Base-by-base conservation (phyloP, 1,284 basidiomycete genomes). In the Trametes pubescens region DNA sequence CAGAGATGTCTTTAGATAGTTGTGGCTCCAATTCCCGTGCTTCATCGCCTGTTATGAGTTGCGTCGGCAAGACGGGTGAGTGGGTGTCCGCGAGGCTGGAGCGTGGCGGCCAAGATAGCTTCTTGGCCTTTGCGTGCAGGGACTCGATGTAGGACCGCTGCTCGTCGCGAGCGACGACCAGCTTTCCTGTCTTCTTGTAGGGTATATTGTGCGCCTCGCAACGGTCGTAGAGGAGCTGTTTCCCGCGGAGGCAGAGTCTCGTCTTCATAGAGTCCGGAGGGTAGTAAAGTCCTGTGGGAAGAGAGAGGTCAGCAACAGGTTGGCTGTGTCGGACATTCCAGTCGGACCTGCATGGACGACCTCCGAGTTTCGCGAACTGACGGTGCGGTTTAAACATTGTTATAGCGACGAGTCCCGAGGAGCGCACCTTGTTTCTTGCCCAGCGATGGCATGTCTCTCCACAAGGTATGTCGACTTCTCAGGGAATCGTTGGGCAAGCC, bases 311-410 rank as follows among this genome's bases (percentile, higher is more conserved):
- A 9, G 37, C 37, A 13, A 6, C 37, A 38, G 37, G 11, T 38
- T 47, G 21, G 21, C 10, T 24, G 44, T 21, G 24, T 32, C 29
- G 37, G 14, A 16, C 10, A 10, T 24, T 11, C 37, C 7, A 26
- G 9, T 26, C 69, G 60, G 72, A 88, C 93, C 94, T 65, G 94
- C 94, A 78, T 98, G 96, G 48, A 98, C 92, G 16, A 99, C 97
- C 74, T 99, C 97, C 1, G 95, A 97, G 75, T 98, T 98, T 22
- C 97, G 89, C 43, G 95, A 95, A 75, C 94, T 96, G 24, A 38
- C 5, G 53, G 38, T 4, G 21, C 14, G 21, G 55, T 34, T 29
- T 38, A 60, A 53, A 44, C 35, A 52, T 60, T n/a, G 24, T 8
- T 51, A 35, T 8, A 6, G 5, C 16, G 34, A 8, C 13, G 57